Evolutionary conservation across 371 early-diverging fungal species (phyloP).

Genomic region (Syncephalastrum contaminatum): DNA sequence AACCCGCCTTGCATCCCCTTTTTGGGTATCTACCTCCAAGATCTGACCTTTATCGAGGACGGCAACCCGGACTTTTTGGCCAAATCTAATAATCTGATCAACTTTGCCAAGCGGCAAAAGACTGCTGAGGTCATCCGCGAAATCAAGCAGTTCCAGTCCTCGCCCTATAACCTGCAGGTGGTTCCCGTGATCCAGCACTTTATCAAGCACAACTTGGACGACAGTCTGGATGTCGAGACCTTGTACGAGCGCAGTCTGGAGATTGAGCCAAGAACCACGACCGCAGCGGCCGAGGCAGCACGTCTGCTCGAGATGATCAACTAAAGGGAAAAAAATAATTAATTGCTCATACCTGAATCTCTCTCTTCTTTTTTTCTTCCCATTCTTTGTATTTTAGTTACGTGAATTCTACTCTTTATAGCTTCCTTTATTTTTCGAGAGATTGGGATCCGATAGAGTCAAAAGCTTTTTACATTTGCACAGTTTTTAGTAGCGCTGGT

Average conservation of each 20-base stretch:
- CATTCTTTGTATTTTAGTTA: too few relatives aligned
- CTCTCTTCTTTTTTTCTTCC: too few relatives aligned
- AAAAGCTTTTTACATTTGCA: too few relatives aligned
- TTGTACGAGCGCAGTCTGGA: slow-evolving; percentile 67
- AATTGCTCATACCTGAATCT: too few relatives aligned
- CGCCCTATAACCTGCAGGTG: slow-evolving; percentile 73
- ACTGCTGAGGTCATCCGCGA: slow-evolving; percentile 91
- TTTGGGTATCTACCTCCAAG: slow-evolving; percentile 86
- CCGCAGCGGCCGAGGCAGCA: slow-evolving; percentile 13
- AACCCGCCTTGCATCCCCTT: slow-evolving; percentile 94
- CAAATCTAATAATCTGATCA: slow-evolving; percentile 69
- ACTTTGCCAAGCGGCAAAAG: slow-evolving; percentile 89
- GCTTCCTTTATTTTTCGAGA: too few relatives aligned
- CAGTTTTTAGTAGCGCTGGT: too few relatives aligned
- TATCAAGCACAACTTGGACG: slow-evolving; percentile 62
- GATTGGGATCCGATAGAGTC: too few relatives aligned
- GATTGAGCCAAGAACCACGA: slow-evolving; percentile 61
- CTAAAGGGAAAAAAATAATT: not conserved
- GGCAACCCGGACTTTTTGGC: slow-evolving; percentile 82
- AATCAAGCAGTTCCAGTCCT: slow-evolving; percentile 88
- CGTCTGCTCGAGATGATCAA: slow-evolving; percentile 12
- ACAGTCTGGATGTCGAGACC: slow-evolving; percentile 62
- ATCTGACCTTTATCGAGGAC: slow-evolving; percentile 92
- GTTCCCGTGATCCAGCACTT: slow-evolving; percentile 83
- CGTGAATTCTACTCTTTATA: too few relatives aligned